phyloP scores from a whole-genome alignment of 306 rosid species.

The Lathyrus sativus region DNA sequence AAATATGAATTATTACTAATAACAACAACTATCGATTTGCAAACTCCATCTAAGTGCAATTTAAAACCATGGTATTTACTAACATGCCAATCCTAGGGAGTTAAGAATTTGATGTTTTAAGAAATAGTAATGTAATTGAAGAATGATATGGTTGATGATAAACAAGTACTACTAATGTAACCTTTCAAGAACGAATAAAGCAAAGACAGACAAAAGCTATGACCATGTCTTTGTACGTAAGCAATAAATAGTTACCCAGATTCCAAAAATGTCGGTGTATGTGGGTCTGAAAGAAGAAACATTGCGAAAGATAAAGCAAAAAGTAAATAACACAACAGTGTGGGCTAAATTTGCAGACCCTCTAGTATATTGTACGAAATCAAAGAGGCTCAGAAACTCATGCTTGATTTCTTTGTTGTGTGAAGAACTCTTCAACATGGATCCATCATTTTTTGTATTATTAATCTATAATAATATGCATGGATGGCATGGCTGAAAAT shows the following conservation, averaged over 20 bases:
- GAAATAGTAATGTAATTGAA: too few species aligned
- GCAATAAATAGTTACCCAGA: constrained; percentile 48
- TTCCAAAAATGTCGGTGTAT: constrained; percentile 49
- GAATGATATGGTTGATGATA: constrained; percentile 12
- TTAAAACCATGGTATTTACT: too few species aligned
- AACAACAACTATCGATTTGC: too few species aligned
- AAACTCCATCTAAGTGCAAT: too few species aligned
- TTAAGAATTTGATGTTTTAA: too few species aligned
- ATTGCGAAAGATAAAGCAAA: constrained; percentile 37
- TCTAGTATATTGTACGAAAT: constrained; percentile 40
- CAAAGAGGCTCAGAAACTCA: constrained; percentile 62
- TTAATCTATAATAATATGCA: not conserved
- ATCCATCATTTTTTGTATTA: not conserved
- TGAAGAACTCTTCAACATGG: not conserved
- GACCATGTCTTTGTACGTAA: constrained; percentile 47
- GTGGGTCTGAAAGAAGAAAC: constrained; percentile 48
- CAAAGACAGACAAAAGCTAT: constrained; percentile 40
- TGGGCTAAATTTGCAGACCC: constrained; percentile 43
- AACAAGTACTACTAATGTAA: constrained; percentile 42
- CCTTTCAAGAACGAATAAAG: constrained; percentile 65
- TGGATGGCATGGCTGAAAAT: not conserved
- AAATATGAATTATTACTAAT: too few species aligned
- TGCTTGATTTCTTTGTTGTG: not conserved
- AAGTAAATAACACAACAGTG: constrained; percentile 25
- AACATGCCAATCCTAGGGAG: too few species aligned